Base-by-base conservation (phyloP, 2,329 filamentous ascomycete genomes). In the Neofusicoccum umdonicola region DNA sequence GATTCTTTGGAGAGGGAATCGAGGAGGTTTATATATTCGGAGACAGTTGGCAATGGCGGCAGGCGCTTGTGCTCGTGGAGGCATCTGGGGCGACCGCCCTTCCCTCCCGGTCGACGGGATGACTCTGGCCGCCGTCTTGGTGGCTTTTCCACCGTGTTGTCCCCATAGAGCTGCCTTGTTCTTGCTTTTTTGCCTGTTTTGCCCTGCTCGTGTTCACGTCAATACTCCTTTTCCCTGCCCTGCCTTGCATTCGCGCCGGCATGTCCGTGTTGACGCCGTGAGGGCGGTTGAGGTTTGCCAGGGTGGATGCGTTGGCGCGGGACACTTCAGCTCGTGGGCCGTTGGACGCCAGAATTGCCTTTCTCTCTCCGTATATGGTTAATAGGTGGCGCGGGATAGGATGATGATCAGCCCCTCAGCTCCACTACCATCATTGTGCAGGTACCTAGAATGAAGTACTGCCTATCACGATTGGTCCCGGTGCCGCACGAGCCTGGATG, bases 21-120 rank as follows among this genome's bases (percentile, higher is more conserved):
- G 17, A 47, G 11, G 22, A 35, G 39, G 56, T 51, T 66, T 66
- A 48, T 62, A 66, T 66, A 66, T 13, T 15, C 15, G 34, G 22
- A 22, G 22, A 51, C 12, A 31, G 27, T 7, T 7, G 27, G 27
- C 27, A 5, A 31, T 31, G 27, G 6, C 27, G 27, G 27, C 4
- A 7, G 27, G 27, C 27, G 27, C 27, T 7, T 31, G 27, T 1
- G 27, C 27, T 31, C 27, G 27, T 31, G 4, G 27, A 31, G 27
- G 27, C 27, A 31, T 31, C 27, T 1, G 27, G 27, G 27, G 27
- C 27, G 27, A 31, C 27, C 27, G 27, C 27, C 27, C 27, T 31
- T 31, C 27, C 27, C 27, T 31, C 27, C 27, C 4, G 6, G 27
- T 31, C 27, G 27, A 7, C 27, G 27, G 27, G 27, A 31, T 5